These are phyloP conservation scores for Pseudofabraea citricarpa DNA, from an alignment of 2,329 filamentous ascomycete species.

Conservation along the genomic window DNA sequence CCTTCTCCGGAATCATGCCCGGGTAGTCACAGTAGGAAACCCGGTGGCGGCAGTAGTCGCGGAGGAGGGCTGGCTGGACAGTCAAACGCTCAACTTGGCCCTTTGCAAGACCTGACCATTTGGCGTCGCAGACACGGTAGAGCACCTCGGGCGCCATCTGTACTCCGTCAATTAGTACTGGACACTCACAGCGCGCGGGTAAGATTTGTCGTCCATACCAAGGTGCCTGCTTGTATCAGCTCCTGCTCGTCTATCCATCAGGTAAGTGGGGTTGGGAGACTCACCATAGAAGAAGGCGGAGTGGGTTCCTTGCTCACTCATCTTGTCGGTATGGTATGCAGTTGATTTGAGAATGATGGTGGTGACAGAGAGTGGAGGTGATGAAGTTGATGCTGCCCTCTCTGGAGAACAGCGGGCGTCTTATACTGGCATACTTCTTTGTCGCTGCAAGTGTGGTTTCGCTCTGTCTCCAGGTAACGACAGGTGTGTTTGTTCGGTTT, in stretches of 20 bases:
- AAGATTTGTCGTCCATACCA: no score
- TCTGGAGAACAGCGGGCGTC: neutral
- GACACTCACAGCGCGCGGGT: neutral
- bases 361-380: neutral
- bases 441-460: no score
- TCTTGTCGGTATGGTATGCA: neutral
- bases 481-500: neutral
- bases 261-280: neutral
- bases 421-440: neutral
- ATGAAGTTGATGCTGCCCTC: neutral
- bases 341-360: neutral
- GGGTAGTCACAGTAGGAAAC: constrained; percentile 75
- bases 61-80: constrained; percentile 71
- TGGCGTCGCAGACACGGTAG: constrained; percentile 70
- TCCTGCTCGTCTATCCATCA: neutral
- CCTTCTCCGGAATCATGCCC: constrained; percentile 57
- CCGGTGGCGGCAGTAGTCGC: constrained; percentile 65
- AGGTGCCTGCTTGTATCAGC: constrained; percentile 10
- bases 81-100: constrained; percentile 42
- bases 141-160: constrained; percentile 84
- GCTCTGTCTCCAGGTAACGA: no score
- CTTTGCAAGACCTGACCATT: constrained; percentile 42
- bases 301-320: constrained; percentile 14
- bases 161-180: neutral
- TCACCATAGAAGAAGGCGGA: constrained; percentile 21